phyloP scores from a whole-genome alignment of 192 early-diverging fungal species.

The Coemansia sp. region DNA sequence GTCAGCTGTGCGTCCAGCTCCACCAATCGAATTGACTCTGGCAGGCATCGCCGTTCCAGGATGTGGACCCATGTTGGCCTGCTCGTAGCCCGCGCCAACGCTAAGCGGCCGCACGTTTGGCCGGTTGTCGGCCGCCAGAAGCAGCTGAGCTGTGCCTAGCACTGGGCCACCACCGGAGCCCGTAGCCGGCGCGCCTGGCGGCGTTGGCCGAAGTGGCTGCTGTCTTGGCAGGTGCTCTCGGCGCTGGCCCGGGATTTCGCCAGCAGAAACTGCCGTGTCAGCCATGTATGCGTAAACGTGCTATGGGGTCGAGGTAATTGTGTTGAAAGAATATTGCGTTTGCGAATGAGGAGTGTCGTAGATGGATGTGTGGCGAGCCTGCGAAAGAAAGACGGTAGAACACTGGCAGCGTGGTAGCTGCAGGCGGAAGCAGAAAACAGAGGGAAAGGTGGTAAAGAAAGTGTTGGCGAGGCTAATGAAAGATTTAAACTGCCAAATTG shows the following conservation, averaged over 20 bases:
- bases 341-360: not conserved
- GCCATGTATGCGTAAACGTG: no score
- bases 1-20: slow-evolving; percentile 7
- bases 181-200: not conserved
- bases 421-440: not conserved
- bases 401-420: not conserved
- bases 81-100: slow-evolving; percentile 4
- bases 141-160: not conserved
- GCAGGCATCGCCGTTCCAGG: slow-evolving; percentile 15
- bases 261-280: slow-evolving; percentile 33
- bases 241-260: slow-evolving; percentile 25
- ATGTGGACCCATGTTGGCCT: slow-evolving; percentile 29
- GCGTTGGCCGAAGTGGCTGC: slow-evolving; percentile 36
- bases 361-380: not conserved
- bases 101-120: not conserved
- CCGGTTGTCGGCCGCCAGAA: not conserved
- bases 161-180: not conserved
- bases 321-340: not conserved
- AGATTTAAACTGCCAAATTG: not conserved
- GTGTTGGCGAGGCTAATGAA: not conserved
- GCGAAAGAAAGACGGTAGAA: not conserved
- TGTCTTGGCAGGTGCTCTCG: slow-evolving; percentile 45
- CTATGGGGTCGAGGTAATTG: no score
- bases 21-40: slow-evolving; percentile 18
- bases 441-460: not conserved